Conservation (phyloP, 2,329 filamentous ascomycete genomes). For the Cadophora gregata region DNA sequence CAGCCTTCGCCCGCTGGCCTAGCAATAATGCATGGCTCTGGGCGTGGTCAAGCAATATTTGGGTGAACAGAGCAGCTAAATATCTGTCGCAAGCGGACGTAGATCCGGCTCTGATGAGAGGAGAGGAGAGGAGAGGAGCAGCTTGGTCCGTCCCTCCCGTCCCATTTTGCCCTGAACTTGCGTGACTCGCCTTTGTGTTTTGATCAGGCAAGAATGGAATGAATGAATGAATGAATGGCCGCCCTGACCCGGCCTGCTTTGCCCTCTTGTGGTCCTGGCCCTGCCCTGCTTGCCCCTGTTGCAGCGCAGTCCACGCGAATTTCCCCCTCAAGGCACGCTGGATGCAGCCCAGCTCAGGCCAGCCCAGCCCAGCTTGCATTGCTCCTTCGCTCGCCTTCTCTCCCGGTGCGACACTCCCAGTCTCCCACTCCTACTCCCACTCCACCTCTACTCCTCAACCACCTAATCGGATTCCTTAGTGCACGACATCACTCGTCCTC, state of each 20-base stretch:
- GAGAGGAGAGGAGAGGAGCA: too few species aligned
- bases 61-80: too few species aligned
- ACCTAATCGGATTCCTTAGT: slow-evolving; percentile 20
- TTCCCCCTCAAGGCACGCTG: background rate
- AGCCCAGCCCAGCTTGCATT: too few species aligned
- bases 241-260: background rate
- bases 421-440: background rate
- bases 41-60: background rate
- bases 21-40: background rate
- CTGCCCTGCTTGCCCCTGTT: background rate
- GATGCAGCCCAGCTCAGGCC: background rate
- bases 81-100: too few species aligned
- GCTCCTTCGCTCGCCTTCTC: background rate
- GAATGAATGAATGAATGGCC: too few species aligned
- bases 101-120: too few species aligned
- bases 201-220: too few species aligned
- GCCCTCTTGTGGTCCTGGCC: background rate
- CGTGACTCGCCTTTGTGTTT: too few species aligned
- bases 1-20: background rate
- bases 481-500: slow-evolving; percentile 18
- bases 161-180: too few species aligned
- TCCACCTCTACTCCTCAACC: slow-evolving; percentile 16
- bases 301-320: background rate
- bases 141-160: too few species aligned
- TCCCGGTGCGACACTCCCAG: background rate